Conservation (phyloP, 1,284 basidiomycete genomes). For the Rhodotorula sp. region DNA sequence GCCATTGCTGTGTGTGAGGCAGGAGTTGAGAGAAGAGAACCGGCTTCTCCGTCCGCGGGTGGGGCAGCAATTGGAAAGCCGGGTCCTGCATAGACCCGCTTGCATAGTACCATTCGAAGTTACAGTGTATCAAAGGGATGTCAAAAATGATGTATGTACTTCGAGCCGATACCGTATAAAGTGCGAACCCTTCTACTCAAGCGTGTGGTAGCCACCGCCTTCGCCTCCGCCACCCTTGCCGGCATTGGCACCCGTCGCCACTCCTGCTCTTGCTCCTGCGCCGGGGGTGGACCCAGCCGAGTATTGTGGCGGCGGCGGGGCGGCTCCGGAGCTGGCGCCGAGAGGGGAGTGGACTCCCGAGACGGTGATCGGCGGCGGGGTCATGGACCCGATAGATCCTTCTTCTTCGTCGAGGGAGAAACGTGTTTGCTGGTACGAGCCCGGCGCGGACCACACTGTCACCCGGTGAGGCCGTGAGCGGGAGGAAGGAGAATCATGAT, state of each 20-base stretch:
- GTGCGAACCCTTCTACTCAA: conserved; percentile 9
- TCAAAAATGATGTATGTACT: background rate
- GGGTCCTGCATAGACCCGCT: background rate
- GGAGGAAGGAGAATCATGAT: no score
- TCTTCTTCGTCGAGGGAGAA: conserved; percentile 25
- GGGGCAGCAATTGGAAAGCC: background rate
- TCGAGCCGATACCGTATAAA: no score
- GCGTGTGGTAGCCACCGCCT: conserved; percentile 33
- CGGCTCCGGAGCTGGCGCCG: background rate
- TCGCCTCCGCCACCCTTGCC: background rate
- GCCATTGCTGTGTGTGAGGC: background rate
- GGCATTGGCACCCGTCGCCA: background rate
- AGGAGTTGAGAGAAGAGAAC: no score
- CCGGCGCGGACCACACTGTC: conserved; percentile 31
- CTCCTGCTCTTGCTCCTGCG: background rate
- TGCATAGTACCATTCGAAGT: background rate
- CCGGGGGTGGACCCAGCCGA: background rate
- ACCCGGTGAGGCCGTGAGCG: background rate
- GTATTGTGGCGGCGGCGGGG: background rate
- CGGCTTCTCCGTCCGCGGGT: background rate
- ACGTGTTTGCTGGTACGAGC: conserved; percentile 12
- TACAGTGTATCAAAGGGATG: background rate
- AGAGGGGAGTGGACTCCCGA: background rate
- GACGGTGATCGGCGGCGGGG: background rate
- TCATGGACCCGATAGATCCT: conserved; percentile 1